These are phyloP conservation scores for Leptosphaerulina australis DNA, from an alignment of 2,329 filamentous ascomycete genomes.

Conservation along the genomic window DNA sequence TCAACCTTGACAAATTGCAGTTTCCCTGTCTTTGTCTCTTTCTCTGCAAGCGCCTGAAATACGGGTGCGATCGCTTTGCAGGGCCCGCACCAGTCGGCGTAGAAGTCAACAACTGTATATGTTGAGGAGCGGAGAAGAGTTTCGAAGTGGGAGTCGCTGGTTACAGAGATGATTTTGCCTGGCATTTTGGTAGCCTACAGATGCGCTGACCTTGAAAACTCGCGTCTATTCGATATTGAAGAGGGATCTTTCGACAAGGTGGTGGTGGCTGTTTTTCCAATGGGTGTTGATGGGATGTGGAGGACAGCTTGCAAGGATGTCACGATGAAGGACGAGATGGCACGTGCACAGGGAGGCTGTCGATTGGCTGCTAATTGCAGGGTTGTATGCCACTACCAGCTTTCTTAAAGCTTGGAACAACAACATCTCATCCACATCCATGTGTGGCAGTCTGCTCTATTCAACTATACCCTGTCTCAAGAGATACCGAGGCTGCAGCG, in stretches of 20 bases:
- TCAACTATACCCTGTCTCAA: too few relatives aligned
- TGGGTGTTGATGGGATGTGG: conserved; percentile 11
- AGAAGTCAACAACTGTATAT: conserved; percentile 59
- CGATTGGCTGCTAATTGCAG: conserved; percentile 14
- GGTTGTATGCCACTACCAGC: neutral
- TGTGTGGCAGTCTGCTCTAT: too few relatives aligned
- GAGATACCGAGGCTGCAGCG: too few relatives aligned
- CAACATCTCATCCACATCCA: neutral
- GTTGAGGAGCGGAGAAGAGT: conserved; percentile 43
- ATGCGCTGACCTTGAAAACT: neutral
- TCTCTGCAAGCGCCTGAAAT: conserved; percentile 58
- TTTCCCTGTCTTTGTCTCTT: conserved; percentile 54
- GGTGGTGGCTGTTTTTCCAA: neutral
- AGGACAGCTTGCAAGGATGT: conserved; percentile 31
- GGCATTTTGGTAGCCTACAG: conserved; percentile 28
- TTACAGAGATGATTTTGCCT: conserved; percentile 42
- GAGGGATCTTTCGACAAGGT: neutral
- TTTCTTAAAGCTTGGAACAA: neutral
- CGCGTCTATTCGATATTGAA: too few relatives aligned
- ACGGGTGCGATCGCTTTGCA: conserved; percentile 61
- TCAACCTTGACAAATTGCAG: conserved; percentile 62
- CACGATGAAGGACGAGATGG: conserved; percentile 2
- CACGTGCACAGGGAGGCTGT: conserved; percentile 2
- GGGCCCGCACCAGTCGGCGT: conserved; percentile 63
- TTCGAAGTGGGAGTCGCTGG: conserved; percentile 44